Evolutionary conservation across 1,284 basidiomycete genomes (phyloP), one percentile per base, ranked within the genome.

Genomic region (Marasmius tenuissimus): DNA sequence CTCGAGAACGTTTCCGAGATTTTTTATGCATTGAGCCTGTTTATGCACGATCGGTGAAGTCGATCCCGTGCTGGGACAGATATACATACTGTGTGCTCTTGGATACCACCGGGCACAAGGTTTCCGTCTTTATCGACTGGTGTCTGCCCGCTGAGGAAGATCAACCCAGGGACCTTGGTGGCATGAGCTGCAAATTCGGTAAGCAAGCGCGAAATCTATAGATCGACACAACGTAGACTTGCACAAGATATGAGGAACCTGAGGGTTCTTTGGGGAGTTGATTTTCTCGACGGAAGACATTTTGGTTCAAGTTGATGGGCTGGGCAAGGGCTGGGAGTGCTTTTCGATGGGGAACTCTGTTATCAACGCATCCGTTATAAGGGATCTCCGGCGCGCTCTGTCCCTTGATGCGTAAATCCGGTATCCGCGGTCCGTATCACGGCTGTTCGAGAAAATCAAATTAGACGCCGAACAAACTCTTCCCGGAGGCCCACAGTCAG

Each of bases 91-190:
- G 85, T 85, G 68, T 86, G 85, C 65, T 82, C 85, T 67, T 82
- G 69, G 60, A 87, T 80, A 16, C 82, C 84, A 20, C 85, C 85
- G 34, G 71, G 69, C 11, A 86, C 79, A 16, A 85, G 65, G 11
- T 78, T 75, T 22, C 82, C 84, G 40, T 78, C 71, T 56, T 69
- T 73, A 65, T 80, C 81, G 12, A 80, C 77, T 1, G 84, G 85
- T 5, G 80, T 82, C 70, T 86, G 85, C 5, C 85, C 86, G 61
- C 83, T 85, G 51, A 85, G 73, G 70, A 85, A 87, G 66, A 86
- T 81, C 54, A 87, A 69, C 6, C 84, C 84, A 8, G 81, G 79
- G 12, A 81, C 76, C 67, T 85, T 86, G 27, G 78, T 79, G 11
- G 81, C 82, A 72, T 84, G 83, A n/a, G 83, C 84, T 85, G 63